phyloP scores from a whole-genome alignment of 805 yeast species.

The Ogataea naganishii region DNA sequence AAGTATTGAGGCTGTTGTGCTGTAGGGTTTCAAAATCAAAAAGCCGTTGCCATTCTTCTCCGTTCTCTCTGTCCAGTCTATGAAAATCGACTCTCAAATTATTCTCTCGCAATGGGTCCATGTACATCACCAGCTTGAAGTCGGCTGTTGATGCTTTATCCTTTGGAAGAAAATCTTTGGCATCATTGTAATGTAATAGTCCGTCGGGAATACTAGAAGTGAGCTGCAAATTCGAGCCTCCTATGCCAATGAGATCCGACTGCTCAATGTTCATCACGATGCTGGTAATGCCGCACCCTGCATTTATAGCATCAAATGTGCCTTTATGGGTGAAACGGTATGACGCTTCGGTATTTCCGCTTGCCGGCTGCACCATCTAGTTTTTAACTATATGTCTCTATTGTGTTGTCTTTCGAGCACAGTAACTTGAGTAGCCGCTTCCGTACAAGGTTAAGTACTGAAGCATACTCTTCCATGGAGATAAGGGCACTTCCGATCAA shows the following conservation, averaged over 20 bases:
- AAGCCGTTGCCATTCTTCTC: too few relatives aligned
- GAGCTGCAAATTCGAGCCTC: constrained; percentile 3
- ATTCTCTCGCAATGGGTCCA: too few relatives aligned
- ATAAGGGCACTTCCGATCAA: too few relatives aligned
- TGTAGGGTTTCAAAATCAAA: too few relatives aligned
- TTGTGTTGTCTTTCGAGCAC: not conserved
- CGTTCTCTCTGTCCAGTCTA: too few relatives aligned
- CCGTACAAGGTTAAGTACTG: too few relatives aligned
- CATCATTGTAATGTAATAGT: constrained; percentile 8
- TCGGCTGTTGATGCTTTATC: too few relatives aligned
- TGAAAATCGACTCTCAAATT: too few relatives aligned
- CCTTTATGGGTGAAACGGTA: constrained; percentile 8
- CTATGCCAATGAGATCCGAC: constrained; percentile 11
- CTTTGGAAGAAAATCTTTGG: constrained; percentile 8
- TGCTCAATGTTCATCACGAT: constrained; percentile 6
- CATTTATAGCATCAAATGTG: constrained; percentile 5
- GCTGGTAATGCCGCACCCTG: constrained; percentile 9
- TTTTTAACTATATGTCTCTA: not conserved
- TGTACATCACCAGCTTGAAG: too few relatives aligned
- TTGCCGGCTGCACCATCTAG: not conserved
- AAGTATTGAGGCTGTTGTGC: too few relatives aligned
- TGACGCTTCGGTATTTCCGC: constrained; percentile 2
- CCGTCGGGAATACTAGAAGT: constrained; percentile 7
- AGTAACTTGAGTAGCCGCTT: not conserved
- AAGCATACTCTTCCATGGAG: too few relatives aligned